Conservation (phyloP, 2,329 filamentous ascomycete genomes). For the Fusarium goolgardi region DNA sequence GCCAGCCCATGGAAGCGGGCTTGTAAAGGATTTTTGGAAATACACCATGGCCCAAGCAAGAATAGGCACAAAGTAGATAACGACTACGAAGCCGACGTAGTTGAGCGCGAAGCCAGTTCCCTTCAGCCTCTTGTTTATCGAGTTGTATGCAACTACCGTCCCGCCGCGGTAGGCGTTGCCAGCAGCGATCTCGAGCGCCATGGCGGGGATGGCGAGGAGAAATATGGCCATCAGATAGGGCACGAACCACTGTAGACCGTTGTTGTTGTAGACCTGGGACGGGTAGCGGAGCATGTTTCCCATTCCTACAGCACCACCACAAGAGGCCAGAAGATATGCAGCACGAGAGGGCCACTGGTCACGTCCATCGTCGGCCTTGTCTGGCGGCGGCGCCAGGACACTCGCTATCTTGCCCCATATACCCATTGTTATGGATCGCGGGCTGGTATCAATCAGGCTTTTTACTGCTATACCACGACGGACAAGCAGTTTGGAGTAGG, state of each 20-base stretch:
- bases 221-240: constrained; percentile 13
- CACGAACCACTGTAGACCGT: constrained; percentile 5
- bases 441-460: too few relatives aligned
- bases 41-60: constrained; percentile 67
- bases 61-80: constrained; percentile 64
- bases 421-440: background rate
- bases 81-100: constrained; percentile 62
- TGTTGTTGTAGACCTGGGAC: constrained; percentile 7
- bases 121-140: constrained; percentile 59
- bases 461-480: too few relatives aligned
- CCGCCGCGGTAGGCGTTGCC: constrained; percentile 70
- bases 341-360: constrained; percentile 1
- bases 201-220: constrained; percentile 61
- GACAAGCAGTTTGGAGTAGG: too few relatives aligned
- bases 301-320: constrained; percentile 3
- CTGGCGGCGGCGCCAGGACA: background rate
- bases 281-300: constrained; percentile 16
- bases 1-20: constrained; percentile 62
- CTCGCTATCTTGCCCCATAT: background rate
- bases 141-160: constrained; percentile 61
- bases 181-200: constrained; percentile 70
- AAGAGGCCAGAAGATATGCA: background rate
- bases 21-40: constrained; percentile 63
- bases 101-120: constrained; percentile 63
- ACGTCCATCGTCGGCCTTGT: background rate